A percentile compares a stretch with the other conserved stretches of the same genome.
Evolutionary conservation across 805 yeast species (phyloP).

Genomic region (Lachancea fermentati): DNA sequence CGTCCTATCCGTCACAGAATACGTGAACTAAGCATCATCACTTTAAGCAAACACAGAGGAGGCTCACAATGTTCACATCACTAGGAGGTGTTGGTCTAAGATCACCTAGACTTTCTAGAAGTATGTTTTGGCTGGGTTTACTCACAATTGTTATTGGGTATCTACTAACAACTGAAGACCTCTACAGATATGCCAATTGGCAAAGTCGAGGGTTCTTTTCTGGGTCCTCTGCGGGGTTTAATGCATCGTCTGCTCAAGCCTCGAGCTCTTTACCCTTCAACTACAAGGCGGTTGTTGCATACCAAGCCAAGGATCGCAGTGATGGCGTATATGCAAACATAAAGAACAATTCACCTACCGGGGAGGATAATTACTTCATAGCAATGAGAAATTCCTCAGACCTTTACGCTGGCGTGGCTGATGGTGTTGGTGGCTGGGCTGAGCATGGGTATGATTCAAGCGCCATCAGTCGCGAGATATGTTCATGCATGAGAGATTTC

Average conservation of each 20-base stretch:
- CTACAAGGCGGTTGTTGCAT: conserved; percentile 62
- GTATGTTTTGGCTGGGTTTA: conserved; percentile 1
- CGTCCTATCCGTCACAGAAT: background rate
- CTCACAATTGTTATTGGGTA: background rate
- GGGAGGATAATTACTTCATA: conserved; percentile 70
- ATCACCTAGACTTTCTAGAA: background rate
- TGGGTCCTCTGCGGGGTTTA: conserved; percentile 1
- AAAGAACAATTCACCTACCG: conserved; percentile 53
- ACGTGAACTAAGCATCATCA: background rate
- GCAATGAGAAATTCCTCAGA: conserved; percentile 24
- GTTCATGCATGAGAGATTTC: conserved; percentile 45
- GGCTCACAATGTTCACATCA: background rate
- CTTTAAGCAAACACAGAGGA: too few relatives aligned
- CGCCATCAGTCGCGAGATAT: conserved; percentile 77
- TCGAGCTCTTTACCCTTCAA: conserved; percentile 25
- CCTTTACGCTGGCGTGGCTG: conserved; percentile 76
- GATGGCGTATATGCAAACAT: conserved; percentile 38
- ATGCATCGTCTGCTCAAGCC: background rate
- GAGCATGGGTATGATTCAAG: conserved; percentile 87
- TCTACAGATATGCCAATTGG: conserved; percentile 4
- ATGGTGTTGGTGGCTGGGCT: conserved; percentile 98
- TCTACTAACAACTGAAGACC: conserved; percentile 7
- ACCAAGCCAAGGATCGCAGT: conserved; percentile 66
- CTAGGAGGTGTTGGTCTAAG: background rate
- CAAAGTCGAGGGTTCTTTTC: conserved; percentile 6